Conservation (phyloP, 2,329 filamentous ascomycete species). For the Xylaria multiplex region DNA sequence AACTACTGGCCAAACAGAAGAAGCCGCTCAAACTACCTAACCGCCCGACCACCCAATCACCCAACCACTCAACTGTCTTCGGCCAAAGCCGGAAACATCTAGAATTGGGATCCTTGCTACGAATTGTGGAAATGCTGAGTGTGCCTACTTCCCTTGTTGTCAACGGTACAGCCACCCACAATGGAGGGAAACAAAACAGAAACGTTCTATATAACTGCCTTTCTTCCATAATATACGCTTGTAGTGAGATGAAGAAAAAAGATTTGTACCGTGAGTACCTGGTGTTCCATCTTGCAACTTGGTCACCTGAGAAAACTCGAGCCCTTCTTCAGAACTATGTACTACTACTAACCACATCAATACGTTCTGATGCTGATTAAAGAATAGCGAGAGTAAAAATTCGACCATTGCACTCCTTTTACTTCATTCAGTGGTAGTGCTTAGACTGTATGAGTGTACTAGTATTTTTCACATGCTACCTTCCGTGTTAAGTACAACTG, state of each 20-base stretch:
- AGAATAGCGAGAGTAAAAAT: neutral
- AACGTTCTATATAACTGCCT: neutral
- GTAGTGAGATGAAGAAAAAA: neutral
- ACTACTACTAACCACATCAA: neutral
- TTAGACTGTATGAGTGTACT: neutral
- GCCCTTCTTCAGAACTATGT: neutral
- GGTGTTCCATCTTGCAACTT: neutral
- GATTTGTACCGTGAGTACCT: neutral
- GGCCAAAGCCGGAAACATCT: conserved; percentile 27
- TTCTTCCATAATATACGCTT: neutral
- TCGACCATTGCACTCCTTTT: neutral
- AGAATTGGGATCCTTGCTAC: neutral
- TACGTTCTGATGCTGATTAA: neutral
- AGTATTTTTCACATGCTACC: neutral
- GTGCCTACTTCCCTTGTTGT: neutral
- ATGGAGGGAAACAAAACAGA: neutral
- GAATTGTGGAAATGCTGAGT: neutral
- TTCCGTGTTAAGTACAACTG: neutral
- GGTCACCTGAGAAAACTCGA: neutral
- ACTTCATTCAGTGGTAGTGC: neutral
- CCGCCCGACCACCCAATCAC: conserved; percentile 17
- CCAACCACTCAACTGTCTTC: conserved; percentile 24
- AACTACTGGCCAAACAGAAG: conserved; percentile 37
- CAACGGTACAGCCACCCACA: neutral
- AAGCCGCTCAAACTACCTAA: conserved; percentile 17